Base-by-base conservation (phyloP, 192 early-diverging fungal genomes). In the Gonapodya sp. region DNA sequence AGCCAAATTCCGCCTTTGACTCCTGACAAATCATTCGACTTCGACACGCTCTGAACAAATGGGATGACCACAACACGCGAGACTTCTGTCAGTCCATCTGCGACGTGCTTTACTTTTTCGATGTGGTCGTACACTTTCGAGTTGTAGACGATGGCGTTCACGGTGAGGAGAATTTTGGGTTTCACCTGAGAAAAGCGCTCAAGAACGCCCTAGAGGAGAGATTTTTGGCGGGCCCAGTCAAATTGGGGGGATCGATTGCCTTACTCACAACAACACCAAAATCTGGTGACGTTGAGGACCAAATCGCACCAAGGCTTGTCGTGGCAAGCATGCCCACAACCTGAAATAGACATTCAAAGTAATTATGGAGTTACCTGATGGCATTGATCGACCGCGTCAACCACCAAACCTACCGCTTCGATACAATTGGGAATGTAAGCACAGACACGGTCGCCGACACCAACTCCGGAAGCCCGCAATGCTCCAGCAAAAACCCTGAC, bases 221-320 rank as follows among this genome's bases (percentile, higher is more conserved):
- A 33, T 30, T 83, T 72, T 32, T 34, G 30, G 32, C 18, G 35
- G 73, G 32, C 30, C 73, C 64, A 80, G 35, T 78, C 18, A 79
- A 34, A 24, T 64, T 64, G 46, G 46, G 8, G 46, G 46, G 46
- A 24, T 32, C 1, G 8, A 8, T 75, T n/a, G 2, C n/a, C 35
- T 1, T 31, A 83, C 84, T 85, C 87, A 91, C 95, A 31, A 92
- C 87, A 24, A 91, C 89, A 35, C 97, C 97, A 89, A 99, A 97
- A 84, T 99, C 97, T 1, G 95, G 94, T 14, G 95, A 96, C 34
- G 95, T 93, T 1, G 95, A 98, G 80, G 87, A 95, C 96, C 96
- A 99, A 36, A 97, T 93, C 24, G 95, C 95, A 35, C 97, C 96
- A 78, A 96, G 88, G 79, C 92, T 93, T 1, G 91, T 86, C 0